A percentile compares a stretch with the other conserved stretches of the same genome.
phyloP scores from a whole-genome alignment of 805 yeast species.

The Clavispora asparagi region DNA sequence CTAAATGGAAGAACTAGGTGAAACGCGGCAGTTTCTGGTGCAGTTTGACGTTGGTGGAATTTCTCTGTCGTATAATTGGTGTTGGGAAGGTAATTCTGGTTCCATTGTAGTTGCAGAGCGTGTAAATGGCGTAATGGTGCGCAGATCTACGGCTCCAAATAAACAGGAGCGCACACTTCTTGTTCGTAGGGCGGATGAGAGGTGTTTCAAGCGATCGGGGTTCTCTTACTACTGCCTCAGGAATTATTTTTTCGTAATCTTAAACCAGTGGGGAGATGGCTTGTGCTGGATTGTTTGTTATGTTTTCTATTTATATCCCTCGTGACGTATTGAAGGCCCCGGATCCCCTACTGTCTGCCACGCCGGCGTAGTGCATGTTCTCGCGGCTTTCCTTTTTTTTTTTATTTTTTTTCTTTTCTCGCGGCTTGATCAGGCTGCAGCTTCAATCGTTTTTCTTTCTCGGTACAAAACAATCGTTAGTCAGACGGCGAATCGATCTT shows the following conservation, averaged over 20 bases:
- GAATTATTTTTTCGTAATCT: too few species aligned
- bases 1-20: too few species aligned
- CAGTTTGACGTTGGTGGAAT: too few species aligned
- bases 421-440: neutral
- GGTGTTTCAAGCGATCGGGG: too few species aligned
- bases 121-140: neutral
- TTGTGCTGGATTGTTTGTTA: neutral
- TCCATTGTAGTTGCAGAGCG: too few species aligned
- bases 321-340: neutral
- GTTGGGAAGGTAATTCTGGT: too few species aligned
- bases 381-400: neutral
- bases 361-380: neutral
- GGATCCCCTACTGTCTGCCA: neutral
- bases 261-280: too few species aligned
- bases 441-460: neutral
- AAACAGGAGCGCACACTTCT: neutral
- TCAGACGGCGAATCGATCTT: neutral
- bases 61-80: too few species aligned
- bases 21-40: too few species aligned
- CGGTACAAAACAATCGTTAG: neutral
- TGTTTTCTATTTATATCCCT: neutral
- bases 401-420: neutral
- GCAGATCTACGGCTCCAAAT: neutral
- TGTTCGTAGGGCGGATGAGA: too few species aligned
- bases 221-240: too few species aligned